Evolutionary conservation across 1,139 yeast genomes (phyloP), one percentile per base, ranked within the genome.

Genomic region (Kodamaea sp.): DNA sequence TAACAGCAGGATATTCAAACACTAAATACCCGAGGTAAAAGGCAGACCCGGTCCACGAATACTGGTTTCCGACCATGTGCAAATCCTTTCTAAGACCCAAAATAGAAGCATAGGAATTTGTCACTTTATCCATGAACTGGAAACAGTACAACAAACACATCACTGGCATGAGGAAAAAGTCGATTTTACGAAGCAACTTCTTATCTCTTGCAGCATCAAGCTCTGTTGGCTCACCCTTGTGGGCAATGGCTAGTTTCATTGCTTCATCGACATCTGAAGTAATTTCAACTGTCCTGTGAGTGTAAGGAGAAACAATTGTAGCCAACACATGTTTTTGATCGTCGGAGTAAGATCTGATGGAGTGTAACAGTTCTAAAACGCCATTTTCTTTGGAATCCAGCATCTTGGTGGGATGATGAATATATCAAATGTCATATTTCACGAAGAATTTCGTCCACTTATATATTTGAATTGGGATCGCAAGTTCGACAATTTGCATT

Each of bases 111-210:
- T 70, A 72, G 15, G 79, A 62, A 23, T 69, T 75, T 4, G 83
- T 59, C 14, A 70, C 57, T 50, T 82, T 82, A 55, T 82, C 88
- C 79, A 81, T 76, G 39, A 73, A 77, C 53, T 81, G 87, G 26
- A 71, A 59, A 11, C 78, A 68, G 48, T 78, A 78, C n/a, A 79
- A 52, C 9, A 73, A 37, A 48, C 80, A 70, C 64, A 80, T 63
- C 22, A 80, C 38, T 0, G 86, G 82, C 40, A 77, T 57, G 40
- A 81, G 50, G 41, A 53, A 70, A 11, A 70, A 27, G 50, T 80
- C 85, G 21, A 77, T 74, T 47, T 79, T 81, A 31, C 74, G 43
- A n/a, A 67, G 53, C 9, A 75, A 46, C 39, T 45, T 60, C 38
- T 29, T 19, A 20, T 37, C 40, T 4, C 24, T 13, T 10, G 12